Evolutionary conservation across 192 early-diverging fungal genomes (phyloP).

Genomic region (Coemansia sp.): DNA sequence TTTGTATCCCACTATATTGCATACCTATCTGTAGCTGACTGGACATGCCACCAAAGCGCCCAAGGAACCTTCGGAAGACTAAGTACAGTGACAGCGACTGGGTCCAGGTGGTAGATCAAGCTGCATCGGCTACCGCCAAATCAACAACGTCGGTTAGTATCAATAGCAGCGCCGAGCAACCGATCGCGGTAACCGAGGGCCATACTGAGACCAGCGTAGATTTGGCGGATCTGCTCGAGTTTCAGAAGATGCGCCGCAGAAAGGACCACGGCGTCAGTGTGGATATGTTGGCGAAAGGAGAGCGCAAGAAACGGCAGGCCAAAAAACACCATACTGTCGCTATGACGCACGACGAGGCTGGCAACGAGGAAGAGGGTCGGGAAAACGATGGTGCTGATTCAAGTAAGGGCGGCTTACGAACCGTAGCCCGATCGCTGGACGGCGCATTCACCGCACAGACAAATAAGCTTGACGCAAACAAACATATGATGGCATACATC

Average conservation of each 20-base stretch:
- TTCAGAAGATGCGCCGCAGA: conserved; percentile 19
- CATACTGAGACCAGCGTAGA: conserved; percentile 6
- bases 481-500: conserved; percentile 85
- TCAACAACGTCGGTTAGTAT: conserved; percentile 11
- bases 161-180: conserved; percentile 44
- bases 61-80: conserved; percentile 37
- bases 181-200: conserved; percentile 18
- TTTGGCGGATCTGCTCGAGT: conserved; percentile 23
- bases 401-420: conserved; percentile 8
- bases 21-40: background rate
- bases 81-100: conserved; percentile 22
- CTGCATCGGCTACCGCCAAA: conserved; percentile 1
- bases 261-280: conserved; percentile 24
- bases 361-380: conserved; percentile 12
- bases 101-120: conserved; percentile 59
- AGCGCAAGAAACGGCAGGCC: conserved; percentile 15
- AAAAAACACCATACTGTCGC: background rate
- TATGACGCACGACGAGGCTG: background rate
- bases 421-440: conserved; percentile 47
- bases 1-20: background rate
- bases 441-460: conserved; percentile 72
- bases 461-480: conserved; percentile 76
- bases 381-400: background rate
- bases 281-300: conserved; percentile 19
- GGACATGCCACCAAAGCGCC: conserved; percentile 44